Conservation (phyloP, 306 rosid genomes). For the Macrotyloma uniflorum region DNA sequence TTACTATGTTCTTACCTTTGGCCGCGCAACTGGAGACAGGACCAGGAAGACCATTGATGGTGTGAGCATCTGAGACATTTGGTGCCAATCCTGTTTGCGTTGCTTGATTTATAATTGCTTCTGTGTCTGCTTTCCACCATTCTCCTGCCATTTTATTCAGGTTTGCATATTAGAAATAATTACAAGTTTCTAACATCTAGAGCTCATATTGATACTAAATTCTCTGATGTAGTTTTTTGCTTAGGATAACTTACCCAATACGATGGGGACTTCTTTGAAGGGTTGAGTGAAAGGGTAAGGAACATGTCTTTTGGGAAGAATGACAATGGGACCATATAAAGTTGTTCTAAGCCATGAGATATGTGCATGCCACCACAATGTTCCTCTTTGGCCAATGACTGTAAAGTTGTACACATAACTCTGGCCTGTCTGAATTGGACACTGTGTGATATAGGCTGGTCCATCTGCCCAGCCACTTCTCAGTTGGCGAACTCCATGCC, state of each 20-base stretch:
- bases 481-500: slow-evolving; percentile 71
- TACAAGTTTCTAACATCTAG: neutral
- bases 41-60: slow-evolving; percentile 80
- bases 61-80: slow-evolving; percentile 71
- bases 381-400: slow-evolving; percentile 68
- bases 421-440: slow-evolving; percentile 73
- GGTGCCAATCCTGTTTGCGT: slow-evolving; percentile 64
- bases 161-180: neutral
- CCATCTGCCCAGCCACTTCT: slow-evolving; percentile 83
- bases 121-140: slow-evolving; percentile 87
- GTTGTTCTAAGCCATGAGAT: slow-evolving; percentile 79
- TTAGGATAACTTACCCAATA: slow-evolving; percentile 52
- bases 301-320: slow-evolving; percentile 67
- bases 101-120: slow-evolving; percentile 67
- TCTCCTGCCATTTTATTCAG: slow-evolving; percentile 57
- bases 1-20: slow-evolving; percentile 47
- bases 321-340: slow-evolving; percentile 66
- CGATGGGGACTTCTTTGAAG: slow-evolving; percentile 64
- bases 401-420: slow-evolving; percentile 66
- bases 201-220: neutral
- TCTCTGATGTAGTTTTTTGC: neutral
- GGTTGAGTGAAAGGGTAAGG: slow-evolving; percentile 75
- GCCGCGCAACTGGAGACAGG: slow-evolving; percentile 60
- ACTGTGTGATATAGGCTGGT: slow-evolving; percentile 76
- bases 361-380: slow-evolving; percentile 80